Evolutionary conservation across 2,329 filamentous ascomycete species (phyloP).

Genomic region (Venturia carpophila): DNA sequence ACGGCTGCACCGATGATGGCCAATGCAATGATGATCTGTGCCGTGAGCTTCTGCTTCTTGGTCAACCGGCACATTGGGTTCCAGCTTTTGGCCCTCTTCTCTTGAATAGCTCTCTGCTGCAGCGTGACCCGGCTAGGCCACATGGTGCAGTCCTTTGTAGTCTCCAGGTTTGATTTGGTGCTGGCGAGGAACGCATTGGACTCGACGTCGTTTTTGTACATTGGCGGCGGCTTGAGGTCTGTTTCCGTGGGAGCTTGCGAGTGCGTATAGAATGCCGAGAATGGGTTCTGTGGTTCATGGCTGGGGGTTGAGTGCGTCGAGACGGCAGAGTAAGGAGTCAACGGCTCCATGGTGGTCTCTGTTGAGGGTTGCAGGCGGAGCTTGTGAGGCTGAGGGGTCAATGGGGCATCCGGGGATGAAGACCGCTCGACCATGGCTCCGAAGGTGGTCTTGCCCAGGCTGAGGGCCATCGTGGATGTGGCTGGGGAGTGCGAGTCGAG

Average conservation of each 20-base stretch:
- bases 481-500: neutral
- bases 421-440: constrained; percentile 35
- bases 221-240: constrained; percentile 16
- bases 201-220: constrained; percentile 35
- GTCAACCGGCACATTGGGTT: constrained; percentile 35
- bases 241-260: constrained; percentile 28
- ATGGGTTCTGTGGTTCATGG: constrained; percentile 33
- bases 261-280: constrained; percentile 43
- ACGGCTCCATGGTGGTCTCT: constrained; percentile 27
- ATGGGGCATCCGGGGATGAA: constrained; percentile 21
- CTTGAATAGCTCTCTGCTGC: constrained; percentile 34
- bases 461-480: constrained; percentile 1
- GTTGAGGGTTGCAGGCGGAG: constrained; percentile 29
- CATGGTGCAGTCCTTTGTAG: constrained; percentile 39
- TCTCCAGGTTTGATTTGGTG: constrained; percentile 23
- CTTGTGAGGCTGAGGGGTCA: constrained; percentile 20
- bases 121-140: constrained; percentile 44
- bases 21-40: constrained; percentile 39
- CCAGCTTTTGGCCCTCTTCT: constrained; percentile 34
- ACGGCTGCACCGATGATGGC: constrained; percentile 40
- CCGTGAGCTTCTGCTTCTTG: constrained; percentile 38
- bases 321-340: constrained; percentile 25
- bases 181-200: constrained; percentile 13
- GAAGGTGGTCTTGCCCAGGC: constrained; percentile 32
- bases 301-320: constrained; percentile 27